Evolutionary conservation across 257 asterid genomes (phyloP).

Genomic region (Agastache rugosa): DNA sequence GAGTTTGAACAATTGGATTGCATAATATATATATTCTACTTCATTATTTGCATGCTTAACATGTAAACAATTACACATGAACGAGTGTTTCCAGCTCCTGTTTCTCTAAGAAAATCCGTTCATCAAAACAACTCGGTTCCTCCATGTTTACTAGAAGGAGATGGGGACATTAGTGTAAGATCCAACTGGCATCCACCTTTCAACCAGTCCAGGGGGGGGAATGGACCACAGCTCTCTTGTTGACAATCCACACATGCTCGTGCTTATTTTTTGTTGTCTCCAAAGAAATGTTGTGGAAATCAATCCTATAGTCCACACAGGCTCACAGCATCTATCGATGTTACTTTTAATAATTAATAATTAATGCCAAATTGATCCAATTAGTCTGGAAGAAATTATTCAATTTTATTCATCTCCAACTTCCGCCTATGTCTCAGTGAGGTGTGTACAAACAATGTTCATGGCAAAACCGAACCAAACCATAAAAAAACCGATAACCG

Average conservation of each 20-base stretch:
- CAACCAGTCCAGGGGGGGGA: background rate
- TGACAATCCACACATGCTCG: background rate
- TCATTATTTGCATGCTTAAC: constrained; percentile 4
- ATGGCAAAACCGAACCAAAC: background rate
- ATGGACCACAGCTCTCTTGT: background rate
- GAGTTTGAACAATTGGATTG: constrained; percentile 18
- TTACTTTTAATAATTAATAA: background rate
- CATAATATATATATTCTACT: constrained; percentile 1
- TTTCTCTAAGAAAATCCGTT: constrained; percentile 1
- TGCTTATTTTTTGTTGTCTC: background rate
- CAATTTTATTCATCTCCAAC: constrained; percentile 9
- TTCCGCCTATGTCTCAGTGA: background rate
- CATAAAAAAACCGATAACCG: background rate
- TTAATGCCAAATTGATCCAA: background rate
- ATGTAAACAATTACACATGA: background rate
- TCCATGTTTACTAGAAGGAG: constrained; percentile 5
- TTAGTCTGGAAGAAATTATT: background rate
- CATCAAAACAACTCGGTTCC: constrained; percentile 11
- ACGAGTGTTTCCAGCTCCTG: constrained; percentile 7
- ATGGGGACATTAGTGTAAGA: background rate
- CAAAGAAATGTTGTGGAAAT: constrained; percentile 16
- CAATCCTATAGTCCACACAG: constrained; percentile 19
- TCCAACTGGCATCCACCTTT: background rate
- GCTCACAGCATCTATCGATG: background rate
- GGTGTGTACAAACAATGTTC: background rate